Conservation (phyloP, 495 filamentous ascomycete species). For the Echria macrotheca region DNA sequence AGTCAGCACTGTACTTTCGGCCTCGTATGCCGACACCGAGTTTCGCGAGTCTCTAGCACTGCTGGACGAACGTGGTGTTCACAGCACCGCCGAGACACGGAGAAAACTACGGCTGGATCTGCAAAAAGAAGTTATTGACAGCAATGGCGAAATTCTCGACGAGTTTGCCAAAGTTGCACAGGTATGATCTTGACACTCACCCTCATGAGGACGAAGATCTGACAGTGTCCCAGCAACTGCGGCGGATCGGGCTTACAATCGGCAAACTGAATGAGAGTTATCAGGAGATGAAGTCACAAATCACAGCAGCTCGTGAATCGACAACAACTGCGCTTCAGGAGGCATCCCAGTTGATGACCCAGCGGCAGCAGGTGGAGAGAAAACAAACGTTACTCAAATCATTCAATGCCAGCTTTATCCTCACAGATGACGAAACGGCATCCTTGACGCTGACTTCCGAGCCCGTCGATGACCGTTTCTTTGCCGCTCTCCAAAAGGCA, state of each 20-base stretch:
- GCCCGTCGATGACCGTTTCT: constrained; percentile 82
- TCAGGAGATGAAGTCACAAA: constrained; percentile 72
- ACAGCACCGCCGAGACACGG: constrained; percentile 74
- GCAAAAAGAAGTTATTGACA: constrained; percentile 87
- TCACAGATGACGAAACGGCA: constrained; percentile 72
- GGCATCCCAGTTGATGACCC: constrained; percentile 64
- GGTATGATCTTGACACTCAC: constrained; percentile 42
- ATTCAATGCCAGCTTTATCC: constrained; percentile 77
- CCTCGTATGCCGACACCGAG: constrained; percentile 87
- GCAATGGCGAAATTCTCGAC: constrained; percentile 84
- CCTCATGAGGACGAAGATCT: constrained; percentile 1
- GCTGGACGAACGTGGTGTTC: constrained; percentile 63
- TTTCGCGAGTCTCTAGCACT: constrained; percentile 79
- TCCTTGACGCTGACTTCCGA: constrained; percentile 69
- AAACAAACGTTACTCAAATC: constrained; percentile 80
- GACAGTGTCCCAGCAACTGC: constrained; percentile 59
- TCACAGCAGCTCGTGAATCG: constrained; percentile 65
- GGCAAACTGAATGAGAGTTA: constrained; percentile 73
- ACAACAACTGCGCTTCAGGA: constrained; percentile 76
- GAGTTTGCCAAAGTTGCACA: constrained; percentile 91
- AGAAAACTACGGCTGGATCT: constrained; percentile 76
- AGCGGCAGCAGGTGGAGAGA: constrained; percentile 72
- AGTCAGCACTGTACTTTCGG: constrained; percentile 78
- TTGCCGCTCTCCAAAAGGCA: constrained; percentile 68
- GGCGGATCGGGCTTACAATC: constrained; percentile 75